phyloP scores from a whole-genome alignment of 2,329 filamentous ascomycete species.

The Phaeosphaeria sp. region DNA sequence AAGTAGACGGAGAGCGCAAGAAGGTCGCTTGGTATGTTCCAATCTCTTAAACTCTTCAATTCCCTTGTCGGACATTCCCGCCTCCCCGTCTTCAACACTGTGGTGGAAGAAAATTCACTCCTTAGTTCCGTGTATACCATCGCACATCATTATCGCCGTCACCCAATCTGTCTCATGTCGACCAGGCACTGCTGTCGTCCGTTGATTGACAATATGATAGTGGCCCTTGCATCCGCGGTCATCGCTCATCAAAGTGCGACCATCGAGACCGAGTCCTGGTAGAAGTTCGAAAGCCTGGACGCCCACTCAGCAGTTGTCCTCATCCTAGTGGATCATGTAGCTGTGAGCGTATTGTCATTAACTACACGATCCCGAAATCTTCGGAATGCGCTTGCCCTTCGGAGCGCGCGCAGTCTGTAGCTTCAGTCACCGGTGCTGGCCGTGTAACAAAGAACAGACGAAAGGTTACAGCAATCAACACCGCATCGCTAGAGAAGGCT shows the following conservation, averaged over 20 bases:
- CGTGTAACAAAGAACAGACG: conserved; percentile 44
- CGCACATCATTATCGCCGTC: no score
- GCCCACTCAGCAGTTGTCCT: conserved; percentile 73
- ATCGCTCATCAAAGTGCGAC: conserved; percentile 77
- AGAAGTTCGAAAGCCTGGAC: conserved; percentile 74
- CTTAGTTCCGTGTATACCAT: no score
- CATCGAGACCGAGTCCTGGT: conserved; percentile 74
- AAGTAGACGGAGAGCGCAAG: conserved; percentile 72
- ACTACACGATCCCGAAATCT: conserved; percentile 52
- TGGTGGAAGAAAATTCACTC: no score
- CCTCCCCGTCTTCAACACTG: not conserved
- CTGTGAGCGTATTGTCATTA: conserved; percentile 66
- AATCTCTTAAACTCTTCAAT: not conserved
- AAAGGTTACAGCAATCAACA: conserved; percentile 37
- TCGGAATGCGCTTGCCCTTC: conserved; percentile 49
- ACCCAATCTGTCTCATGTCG: not conserved
- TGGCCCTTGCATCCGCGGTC: conserved; percentile 76
- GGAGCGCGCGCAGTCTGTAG: conserved; percentile 31
- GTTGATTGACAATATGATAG: conserved; percentile 48
- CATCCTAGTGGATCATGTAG: conserved; percentile 69
- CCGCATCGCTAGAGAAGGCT: conserved; percentile 41
- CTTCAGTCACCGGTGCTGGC: conserved; percentile 29
- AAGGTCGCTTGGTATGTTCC: conserved; percentile 75
- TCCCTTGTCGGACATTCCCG: not conserved
- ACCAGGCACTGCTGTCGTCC: not conserved